Percentiles rank a stretch among this genome's conserved stretches.
phyloP scores from a whole-genome alignment of 1,139 yeast species.

The Lodderomyces pseudojiufengensis region DNA sequence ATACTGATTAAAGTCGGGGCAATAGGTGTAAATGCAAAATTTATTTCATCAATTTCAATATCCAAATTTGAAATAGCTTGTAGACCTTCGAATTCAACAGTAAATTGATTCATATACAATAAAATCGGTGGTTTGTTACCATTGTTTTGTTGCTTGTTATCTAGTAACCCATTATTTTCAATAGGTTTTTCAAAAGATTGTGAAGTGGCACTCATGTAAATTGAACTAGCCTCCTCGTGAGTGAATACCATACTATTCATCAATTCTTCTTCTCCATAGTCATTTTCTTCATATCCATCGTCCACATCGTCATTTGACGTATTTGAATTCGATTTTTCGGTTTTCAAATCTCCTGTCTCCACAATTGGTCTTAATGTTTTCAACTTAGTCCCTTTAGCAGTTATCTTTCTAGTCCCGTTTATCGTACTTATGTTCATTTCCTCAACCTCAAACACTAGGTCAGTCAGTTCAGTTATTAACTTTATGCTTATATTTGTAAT shows the following conservation, averaged over 20 bases:
- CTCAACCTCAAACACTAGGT: conserved; percentile 43
- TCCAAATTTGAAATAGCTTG: conserved; percentile 44
- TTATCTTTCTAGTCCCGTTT: conserved; percentile 46
- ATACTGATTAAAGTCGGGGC: conserved; percentile 32
- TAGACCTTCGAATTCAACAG: conserved; percentile 50
- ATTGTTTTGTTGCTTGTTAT: conserved; percentile 9
- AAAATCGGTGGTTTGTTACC: conserved; percentile 18
- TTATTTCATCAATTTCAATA: conserved; percentile 43
- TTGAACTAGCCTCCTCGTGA: conserved; percentile 65
- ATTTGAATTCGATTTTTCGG: conserved; percentile 14
- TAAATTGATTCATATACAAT: conserved; percentile 33
- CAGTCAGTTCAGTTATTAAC: conserved; percentile 47
- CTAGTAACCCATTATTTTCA: conserved; percentile 8
- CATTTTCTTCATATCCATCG: conserved; percentile 13
- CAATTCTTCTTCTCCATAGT: conserved; percentile 41
- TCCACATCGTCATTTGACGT: conserved; percentile 14
- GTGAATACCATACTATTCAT: conserved; percentile 65
- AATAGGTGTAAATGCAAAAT: conserved; percentile 39
- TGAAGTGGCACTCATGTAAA: conserved; percentile 81
- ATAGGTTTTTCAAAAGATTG: conserved; percentile 27
- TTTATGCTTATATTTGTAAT: conserved; percentile 44
- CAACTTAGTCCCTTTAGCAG: conserved; percentile 35
- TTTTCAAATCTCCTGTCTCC: conserved; percentile 25
- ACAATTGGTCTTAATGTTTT: conserved; percentile 37
- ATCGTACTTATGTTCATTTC: conserved; percentile 36